Base-by-base conservation (phyloP, 257 asterid species). In the Mentha longifolia region DNA sequence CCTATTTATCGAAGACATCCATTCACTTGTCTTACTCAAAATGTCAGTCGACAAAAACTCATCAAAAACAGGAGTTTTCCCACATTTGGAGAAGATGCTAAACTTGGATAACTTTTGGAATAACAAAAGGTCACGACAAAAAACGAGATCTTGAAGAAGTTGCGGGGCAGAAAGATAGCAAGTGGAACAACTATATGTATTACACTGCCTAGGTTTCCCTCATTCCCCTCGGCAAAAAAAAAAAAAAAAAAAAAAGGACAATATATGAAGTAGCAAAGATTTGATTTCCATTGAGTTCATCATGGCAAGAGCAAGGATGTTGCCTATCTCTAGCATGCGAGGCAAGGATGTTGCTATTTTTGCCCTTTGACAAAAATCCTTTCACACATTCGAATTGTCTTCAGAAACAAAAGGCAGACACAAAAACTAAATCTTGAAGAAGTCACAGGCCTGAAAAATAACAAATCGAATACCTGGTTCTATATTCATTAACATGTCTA, bases 1-100 rank as follows among this genome's bases (percentile, higher is more conserved):
- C 59, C 35, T 60, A 35, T 51, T 72, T 61, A 22, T 61, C 64
- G 37, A 33, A 4, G 61, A 31, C n/a, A 28, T 14, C 7, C 63
- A 54, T 51, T 35, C 52, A 35, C n/a, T n/a, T n/a, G 22, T 7
- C n/a, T 46, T 7, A 17, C 28, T 35, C 16, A 16, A 4, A 4
- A 35, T 39, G 17, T 39, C 39, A 19, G 39, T 16, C 10, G 15
- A 41, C 51, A 41, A 62, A 22, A 61, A 60, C 3, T 35, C 30
- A 16, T 43, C 16, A 1, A 41, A 19, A 62, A 17, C 52, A 41
- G 17, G 54, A 17, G 50, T 16, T 41, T 62, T 12, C 50, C 39
- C 67, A 39, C 49, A 35, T 61, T 61, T 10, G 33, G 67, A 61
- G 51, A 39, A 39, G 16, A 11, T 42, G 33, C 31, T 7, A 17